Evolutionary conservation across 129 eudicot species (phyloP), one percentile per base, ranked within the genome.

Genomic region (Arctium lappa): DNA sequence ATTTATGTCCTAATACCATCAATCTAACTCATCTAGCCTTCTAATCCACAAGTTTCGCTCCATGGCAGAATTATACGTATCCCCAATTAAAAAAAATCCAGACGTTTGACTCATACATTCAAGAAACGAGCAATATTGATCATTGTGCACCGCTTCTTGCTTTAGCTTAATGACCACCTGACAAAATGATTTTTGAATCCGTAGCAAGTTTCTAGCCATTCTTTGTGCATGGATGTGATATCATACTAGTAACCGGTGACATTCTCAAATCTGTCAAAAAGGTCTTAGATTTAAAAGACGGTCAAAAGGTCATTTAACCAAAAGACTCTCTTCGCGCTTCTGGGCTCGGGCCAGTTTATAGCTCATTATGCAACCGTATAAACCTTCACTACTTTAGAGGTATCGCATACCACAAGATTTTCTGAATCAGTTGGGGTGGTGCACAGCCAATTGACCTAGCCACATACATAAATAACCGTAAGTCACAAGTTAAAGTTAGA

Each of bases 381-480:
- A 82, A 96, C 95, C 90, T 96, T 96, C 78, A 96, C 98, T 40
- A 93, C 87, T 85, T 91, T 96, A 34, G 99, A 96, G 5, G 98
- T 93, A 84, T 96, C 99, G 76, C 99, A 96, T 6, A 96, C 85
- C 32, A 96, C 89, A 74, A 96, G 93, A 60, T 96, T 96, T 65
- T 96, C 99, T 6, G 98, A 89, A 85, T 93, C 98, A 53, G 88
- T 62, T 6, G 99, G 94, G 66, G 98, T 89, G 8, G 96, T 90
- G 89, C 99, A 96, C 13, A 96, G 96, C 99, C 98, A 93, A 80
- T 96, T 96, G 18, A 93, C 98, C 99, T 96, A 88, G 13, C 70
- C 50, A 80, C 48, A 42, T n/a, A 37, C 22, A n/a, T 73, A 76
- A 40, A 42, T 74, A 73, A 71, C 11, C 79, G 56, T 13, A 66